Evolutionary conservation across 2,329 filamentous ascomycete genomes (phyloP), one percentile per base, ranked within the genome.

Genomic region (Alternaria conjuncta): DNA sequence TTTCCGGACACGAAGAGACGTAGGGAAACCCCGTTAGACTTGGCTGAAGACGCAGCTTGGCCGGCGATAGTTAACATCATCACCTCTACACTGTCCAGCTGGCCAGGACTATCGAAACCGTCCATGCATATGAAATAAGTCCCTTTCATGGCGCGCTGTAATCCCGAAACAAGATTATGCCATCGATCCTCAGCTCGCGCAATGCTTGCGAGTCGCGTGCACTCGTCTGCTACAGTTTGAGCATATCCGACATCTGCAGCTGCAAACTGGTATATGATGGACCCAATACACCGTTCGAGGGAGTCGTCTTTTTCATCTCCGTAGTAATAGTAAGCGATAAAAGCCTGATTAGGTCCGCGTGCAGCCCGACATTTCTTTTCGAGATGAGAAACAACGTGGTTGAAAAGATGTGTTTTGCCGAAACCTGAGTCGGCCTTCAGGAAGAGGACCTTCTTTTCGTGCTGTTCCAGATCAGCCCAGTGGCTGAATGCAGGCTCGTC

Each of bases 251-350:
- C 10, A 28, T 70, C 50, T 13, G 53, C 45, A 9, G 10, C 15
- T 28, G 56, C 61, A n/a, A 70, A 60, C 3, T 70, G 67, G 20
- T 66, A 68, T 23, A 70, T 61, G 46, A 68, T 64, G 8, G 65
- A 68, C 6, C 63, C 66, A 23, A 70, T 20, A 2, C 63, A 70
- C 11, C 47, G 43, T 15, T 70, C 67, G 3, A 70, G 57, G 12
- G 65, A 63, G 2, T 66, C 57, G 18, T 66, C 61, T 32, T 63
- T 67, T 1, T 67, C 66, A 5, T 63, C 68, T 5, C 64, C 45
- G 23, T 61, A 70, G 32, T 70, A 70, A 53, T 70, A 70, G 47
- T 70, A 70, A 1, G 64, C 61, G 12, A 70, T 10, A 5, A 41
- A 61, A 32, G 57, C 53, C n/a, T 43, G 57, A 2, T 50, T 56